A percentile compares a stretch with the other conserved stretches of the same genome.
phyloP scores from a whole-genome alignment of 306 rosid species.

The Abrus pulchellus region DNA sequence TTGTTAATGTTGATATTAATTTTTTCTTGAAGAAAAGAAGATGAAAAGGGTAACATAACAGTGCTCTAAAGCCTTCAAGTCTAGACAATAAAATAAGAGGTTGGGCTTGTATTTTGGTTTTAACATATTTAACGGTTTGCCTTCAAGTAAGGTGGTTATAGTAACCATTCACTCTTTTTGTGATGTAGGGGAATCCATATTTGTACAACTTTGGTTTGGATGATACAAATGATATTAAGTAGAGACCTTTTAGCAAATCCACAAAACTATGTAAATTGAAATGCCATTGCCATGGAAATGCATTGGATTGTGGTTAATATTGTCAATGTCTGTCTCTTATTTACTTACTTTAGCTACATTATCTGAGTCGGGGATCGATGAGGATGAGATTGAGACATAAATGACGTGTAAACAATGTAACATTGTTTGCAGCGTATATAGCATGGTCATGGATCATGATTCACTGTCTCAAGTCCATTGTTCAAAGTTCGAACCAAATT shows the following conservation, averaged over 20 bases:
- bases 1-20: background rate
- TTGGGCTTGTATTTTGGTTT: constrained; percentile 51
- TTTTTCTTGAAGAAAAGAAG: constrained; percentile 18
- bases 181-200: background rate
- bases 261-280: constrained; percentile 17
- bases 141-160: constrained; percentile 46
- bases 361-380: no score
- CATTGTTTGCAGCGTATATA: no score
- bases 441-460: no score
- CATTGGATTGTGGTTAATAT: background rate
- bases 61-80: background rate
- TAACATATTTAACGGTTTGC: constrained; percentile 45
- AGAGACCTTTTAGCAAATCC: constrained; percentile 33
- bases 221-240: constrained; percentile 28
- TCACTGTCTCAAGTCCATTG: no score
- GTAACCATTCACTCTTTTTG: constrained; percentile 31
- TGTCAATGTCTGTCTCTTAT: background rate
- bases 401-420: no score
- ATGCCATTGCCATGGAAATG: background rate
- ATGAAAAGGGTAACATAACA: background rate
- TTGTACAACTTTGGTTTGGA: constrained; percentile 14
- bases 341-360: no score
- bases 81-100: constrained; percentile 40
- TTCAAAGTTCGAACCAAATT: no score
- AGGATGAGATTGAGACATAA: no score